Base-by-base conservation (phyloP, 1,284 basidiomycete species). In the Trichosporon inkin region DNA sequence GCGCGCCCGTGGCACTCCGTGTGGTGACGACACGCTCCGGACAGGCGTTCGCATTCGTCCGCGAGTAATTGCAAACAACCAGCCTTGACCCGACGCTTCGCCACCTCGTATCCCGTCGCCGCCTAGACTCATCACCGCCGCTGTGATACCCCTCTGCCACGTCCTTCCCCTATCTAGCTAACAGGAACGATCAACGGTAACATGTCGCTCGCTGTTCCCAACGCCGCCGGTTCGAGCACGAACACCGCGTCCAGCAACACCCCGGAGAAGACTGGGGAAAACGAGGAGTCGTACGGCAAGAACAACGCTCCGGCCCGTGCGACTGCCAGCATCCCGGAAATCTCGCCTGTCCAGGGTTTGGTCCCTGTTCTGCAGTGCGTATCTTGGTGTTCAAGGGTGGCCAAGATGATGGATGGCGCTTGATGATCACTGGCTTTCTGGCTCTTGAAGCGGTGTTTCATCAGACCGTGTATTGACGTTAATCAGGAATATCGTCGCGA, bases 271-370 rank as follows among this genome's bases (percentile, higher is more conserved):
- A 54, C 55, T 10, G 40, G 41, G 16, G 44, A 56, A 35, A 37
- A 38, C 35, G 47, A 36, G 3, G 28, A 51, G 28, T 55, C 62
- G 57, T 65, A 65, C 47, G 64, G 64, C 56, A 63, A 63, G 59
- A 61, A 49, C 24, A 36, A 47, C 10, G 64, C 58, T 4, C 53
- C 57, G n/a, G 53, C 62, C 36, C 58, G 63, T 14, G 59, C 65
- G 7, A 61, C 61, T 17, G 67, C 69, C 19, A 71, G 72, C 59
- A 76, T 78, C n/a, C 76, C 76, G 53, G 76, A 93, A 75, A 94
- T 94, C 68, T 93, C 92, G 20, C 90, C 90, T 52, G 92, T 95
- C 24, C 90, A 94, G 77, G 92, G 92, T 58, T 91, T 95, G 69
- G 92, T 95, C 5, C 92, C 92, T 36, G 95, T 92, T 6, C 83